Percentiles rank a stretch among this genome's conserved stretches.
phyloP scores from a whole-genome alignment of 345 rosid species.

The Limnanthes douglasii region DNA sequence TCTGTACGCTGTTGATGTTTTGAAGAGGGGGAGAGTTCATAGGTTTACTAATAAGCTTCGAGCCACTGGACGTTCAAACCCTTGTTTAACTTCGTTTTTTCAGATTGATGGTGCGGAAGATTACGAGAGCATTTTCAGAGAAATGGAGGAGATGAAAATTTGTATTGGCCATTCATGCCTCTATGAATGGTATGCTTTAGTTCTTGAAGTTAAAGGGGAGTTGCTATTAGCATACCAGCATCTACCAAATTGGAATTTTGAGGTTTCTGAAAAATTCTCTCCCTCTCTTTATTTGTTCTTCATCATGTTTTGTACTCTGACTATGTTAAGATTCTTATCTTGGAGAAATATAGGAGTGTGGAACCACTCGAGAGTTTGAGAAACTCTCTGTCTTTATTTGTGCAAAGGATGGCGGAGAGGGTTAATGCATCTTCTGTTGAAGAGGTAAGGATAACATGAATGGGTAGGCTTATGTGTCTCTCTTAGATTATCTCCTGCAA shows the following conservation, averaged over 20 bases:
- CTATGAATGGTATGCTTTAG: conserved; percentile 64
- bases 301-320: too few species aligned
- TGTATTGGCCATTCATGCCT: conserved; percentile 34
- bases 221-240: conserved; percentile 44
- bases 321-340: too few species aligned
- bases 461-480: not conserved
- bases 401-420: conserved; percentile 49
- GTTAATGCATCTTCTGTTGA: conserved; percentile 21
- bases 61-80: conserved; percentile 1
- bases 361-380: conserved; percentile 55
- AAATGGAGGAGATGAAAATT: conserved; percentile 39
- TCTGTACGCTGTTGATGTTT: not conserved
- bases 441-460: conserved; percentile 26
- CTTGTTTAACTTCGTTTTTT: not conserved
- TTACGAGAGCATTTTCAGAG: conserved; percentile 33
- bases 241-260: conserved; percentile 58
- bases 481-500: not conserved
- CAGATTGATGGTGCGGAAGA: conserved; percentile 58
- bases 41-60: not conserved
- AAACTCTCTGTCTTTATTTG: conserved; percentile 39
- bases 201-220: conserved; percentile 67
- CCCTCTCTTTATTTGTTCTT: not conserved
- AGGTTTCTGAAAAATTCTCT: conserved; percentile 26
- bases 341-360: conserved; percentile 38
- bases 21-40: too few species aligned